These are phyloP conservation scores for Penicillium canariense DNA, from an alignment of 495 filamentous ascomycete species.

Conservation along the genomic window DNA sequence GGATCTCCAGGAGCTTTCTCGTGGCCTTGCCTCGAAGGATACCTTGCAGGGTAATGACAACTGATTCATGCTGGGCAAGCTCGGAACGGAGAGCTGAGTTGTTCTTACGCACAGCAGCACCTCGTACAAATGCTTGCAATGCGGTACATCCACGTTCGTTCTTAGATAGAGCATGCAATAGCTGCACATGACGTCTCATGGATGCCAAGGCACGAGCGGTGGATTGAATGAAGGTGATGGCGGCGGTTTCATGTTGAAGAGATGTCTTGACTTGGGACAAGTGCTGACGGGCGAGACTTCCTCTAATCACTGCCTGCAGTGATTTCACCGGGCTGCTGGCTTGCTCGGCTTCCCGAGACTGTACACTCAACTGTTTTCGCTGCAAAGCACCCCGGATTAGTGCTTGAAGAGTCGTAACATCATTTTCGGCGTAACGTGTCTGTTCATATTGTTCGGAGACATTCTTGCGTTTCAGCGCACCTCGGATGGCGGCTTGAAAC, in stretches of 20 bases:
- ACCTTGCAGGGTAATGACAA: constrained; percentile 35
- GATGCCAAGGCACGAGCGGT: constrained; percentile 36
- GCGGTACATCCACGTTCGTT: constrained; percentile 23
- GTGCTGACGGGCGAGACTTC: constrained; percentile 44
- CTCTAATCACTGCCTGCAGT: constrained; percentile 54
- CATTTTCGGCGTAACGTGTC: constrained; percentile 43
- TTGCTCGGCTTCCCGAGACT: constrained; percentile 49
- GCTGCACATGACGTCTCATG: constrained; percentile 28
- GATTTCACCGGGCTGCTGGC: constrained; percentile 23
- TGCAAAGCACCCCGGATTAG: constrained; percentile 57
- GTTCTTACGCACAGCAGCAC: constrained; percentile 27
- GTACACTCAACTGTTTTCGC: constrained; percentile 41
- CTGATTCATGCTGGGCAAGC: constrained; percentile 29
- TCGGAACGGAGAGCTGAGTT: constrained; percentile 26
- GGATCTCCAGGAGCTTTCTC: constrained; percentile 35
- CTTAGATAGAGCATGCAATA: constrained; percentile 33
- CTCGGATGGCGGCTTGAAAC: constrained; percentile 61
- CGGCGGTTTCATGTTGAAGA: constrained; percentile 29
- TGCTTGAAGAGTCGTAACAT: constrained; percentile 68
- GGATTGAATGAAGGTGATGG: constrained; percentile 49
- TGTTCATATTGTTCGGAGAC: constrained; percentile 47
- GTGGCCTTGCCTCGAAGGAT: constrained; percentile 30
- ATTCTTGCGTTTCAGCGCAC: constrained; percentile 52
- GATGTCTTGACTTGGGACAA: constrained; percentile 32
- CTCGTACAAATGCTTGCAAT: constrained; percentile 47